Conservation (phyloP, 345 rosid genomes). For the Euphorbia tirucalli region DNA sequence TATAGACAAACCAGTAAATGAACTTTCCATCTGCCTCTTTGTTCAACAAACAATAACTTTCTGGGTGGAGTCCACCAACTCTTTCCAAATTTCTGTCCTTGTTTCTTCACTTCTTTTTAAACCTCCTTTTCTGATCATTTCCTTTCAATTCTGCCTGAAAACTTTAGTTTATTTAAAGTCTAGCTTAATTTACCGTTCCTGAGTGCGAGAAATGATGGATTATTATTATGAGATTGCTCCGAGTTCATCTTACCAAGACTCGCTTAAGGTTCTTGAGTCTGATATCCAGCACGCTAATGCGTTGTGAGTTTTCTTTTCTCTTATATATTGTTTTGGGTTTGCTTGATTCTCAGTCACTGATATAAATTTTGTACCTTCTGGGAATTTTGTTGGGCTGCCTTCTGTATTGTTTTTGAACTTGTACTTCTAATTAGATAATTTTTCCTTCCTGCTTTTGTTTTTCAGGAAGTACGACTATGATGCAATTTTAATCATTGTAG, state of each 20-base stretch:
- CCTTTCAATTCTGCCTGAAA: not conserved
- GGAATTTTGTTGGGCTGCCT: not conserved
- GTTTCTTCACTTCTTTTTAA: not conserved
- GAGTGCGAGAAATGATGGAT: constrained; percentile 21
- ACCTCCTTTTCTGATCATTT: not conserved
- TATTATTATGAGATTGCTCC: constrained; percentile 33
- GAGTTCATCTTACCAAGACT: constrained; percentile 40
- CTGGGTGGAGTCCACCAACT: constrained; percentile 8
- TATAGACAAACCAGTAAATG: not conserved
- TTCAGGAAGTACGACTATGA: not conserved
- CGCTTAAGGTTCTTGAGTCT: constrained; percentile 43
- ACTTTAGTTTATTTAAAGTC: not conserved
- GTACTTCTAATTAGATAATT: not conserved
- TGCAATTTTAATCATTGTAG: not conserved
- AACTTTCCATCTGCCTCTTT: not conserved
- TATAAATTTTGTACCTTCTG: not conserved
- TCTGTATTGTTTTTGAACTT: not conserved
- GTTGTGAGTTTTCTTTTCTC: constrained; percentile 34
- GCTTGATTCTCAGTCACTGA: constrained; percentile 1
- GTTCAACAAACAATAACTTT: constrained; percentile 11
- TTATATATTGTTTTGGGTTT: not conserved
- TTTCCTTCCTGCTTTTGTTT: not conserved
- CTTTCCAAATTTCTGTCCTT: not conserved
- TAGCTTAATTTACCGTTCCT: not conserved
- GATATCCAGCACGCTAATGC: constrained; percentile 49